Percentiles rank a stretch among this genome's conserved stretches.
phyloP scores from a whole-genome alignment of 345 rosid species.

The Capsella bursapastoris region DNA sequence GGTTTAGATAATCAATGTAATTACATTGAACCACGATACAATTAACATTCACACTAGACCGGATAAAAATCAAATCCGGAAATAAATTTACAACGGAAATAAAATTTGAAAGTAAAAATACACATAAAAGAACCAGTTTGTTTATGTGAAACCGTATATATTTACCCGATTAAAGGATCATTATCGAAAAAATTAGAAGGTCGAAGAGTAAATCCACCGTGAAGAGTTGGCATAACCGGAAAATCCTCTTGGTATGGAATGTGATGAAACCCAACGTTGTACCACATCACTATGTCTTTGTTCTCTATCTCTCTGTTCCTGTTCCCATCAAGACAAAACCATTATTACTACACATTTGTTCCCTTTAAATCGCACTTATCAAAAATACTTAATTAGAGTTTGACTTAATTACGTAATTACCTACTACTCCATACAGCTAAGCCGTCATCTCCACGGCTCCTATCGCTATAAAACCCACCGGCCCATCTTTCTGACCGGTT shows the following conservation, averaged over 20 bases:
- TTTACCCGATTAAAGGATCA: slow-evolving; percentile 53
- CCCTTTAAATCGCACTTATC: not conserved
- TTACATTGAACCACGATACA: no score
- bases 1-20: no score
- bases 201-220: slow-evolving; percentile 69
- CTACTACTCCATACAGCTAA: slow-evolving; percentile 72
- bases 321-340: slow-evolving; percentile 29
- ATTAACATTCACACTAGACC: no score
- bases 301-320: slow-evolving; percentile 73
- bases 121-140: not conserved
- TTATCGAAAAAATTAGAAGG: slow-evolving; percentile 72
- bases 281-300: slow-evolving; percentile 79
- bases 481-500: slow-evolving; percentile 88
- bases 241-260: slow-evolving; percentile 83
- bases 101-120: not conserved
- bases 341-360: not conserved
- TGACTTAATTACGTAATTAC: slow-evolving; percentile 27
- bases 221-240: slow-evolving; percentile 71
- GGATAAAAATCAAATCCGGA: no score
- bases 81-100: no score
- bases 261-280: slow-evolving; percentile 79
- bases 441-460: slow-evolving; percentile 78
- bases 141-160: not conserved
- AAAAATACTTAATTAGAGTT: not conserved
- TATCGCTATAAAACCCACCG: slow-evolving; percentile 68